A percentile compares a stretch with the other conserved stretches of the same genome.
Conservation (phyloP, 2,329 filamentous ascomycete genomes). For the Dactylellina leptospora region DNA sequence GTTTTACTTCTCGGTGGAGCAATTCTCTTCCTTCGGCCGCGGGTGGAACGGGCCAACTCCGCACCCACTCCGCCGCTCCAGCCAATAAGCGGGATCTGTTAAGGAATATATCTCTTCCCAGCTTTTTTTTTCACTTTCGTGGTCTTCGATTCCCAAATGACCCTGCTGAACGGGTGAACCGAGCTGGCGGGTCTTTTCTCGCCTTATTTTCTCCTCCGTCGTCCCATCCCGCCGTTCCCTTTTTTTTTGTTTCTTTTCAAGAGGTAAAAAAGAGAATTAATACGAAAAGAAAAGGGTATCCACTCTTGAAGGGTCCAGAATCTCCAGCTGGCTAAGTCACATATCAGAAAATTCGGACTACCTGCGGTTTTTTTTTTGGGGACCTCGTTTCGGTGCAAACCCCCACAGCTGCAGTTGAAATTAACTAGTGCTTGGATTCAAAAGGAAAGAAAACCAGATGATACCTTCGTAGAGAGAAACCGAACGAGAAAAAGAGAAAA, state of each 20-base stretch:
- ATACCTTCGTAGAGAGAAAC: not conserved
- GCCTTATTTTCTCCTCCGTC: conserved; percentile 15
- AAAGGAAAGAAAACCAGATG: not conserved
- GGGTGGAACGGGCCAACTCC: not conserved
- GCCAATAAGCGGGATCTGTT: conserved; percentile 3
- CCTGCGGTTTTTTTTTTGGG: not conserved
- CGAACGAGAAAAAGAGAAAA: not conserved
- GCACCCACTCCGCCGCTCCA: not conserved
- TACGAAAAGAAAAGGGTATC: not conserved
- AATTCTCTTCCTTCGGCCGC: no score
- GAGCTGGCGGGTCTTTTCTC: conserved; percentile 19
- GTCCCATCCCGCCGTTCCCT: no score
- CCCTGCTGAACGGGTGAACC: conserved; percentile 38
- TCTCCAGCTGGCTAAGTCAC: not conserved
- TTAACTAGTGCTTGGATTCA: not conserved
- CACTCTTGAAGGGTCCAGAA: conserved; percentile 6
- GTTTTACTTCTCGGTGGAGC: no score
- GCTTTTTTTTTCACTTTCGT: not conserved
- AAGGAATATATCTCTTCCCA: no score
- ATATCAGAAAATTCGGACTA: not conserved
- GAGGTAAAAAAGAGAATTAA: not conserved
- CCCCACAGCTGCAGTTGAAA: conserved; percentile 7
- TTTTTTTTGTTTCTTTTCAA: conserved; percentile 4
- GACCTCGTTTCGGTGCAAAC: not conserved
- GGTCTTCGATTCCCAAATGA: conserved; percentile 1